These are phyloP conservation scores for Fusarium piperis DNA, from an alignment of 2,329 filamentous ascomycete species.

Conservation along the genomic window DNA sequence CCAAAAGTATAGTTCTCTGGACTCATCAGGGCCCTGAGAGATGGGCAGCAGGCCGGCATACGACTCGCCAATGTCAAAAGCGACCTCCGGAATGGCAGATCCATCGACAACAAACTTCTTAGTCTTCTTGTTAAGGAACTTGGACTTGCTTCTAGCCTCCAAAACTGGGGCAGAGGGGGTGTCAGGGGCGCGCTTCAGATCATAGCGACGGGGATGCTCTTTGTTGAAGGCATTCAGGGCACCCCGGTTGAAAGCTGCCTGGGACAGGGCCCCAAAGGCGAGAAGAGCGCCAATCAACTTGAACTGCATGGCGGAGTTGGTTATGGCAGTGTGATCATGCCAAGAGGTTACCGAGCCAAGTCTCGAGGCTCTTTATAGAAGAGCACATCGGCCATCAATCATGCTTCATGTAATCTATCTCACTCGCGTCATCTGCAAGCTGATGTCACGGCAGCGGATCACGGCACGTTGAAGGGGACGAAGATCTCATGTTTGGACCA, in stretches of 20 bases:
- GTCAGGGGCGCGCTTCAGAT: conserved; percentile 18
- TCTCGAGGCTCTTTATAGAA: conserved; percentile 10
- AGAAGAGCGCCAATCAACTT: conserved; percentile 30
- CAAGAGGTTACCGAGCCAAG: background rate
- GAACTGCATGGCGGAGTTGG: conserved; percentile 28
- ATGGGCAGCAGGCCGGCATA: conserved; percentile 73
- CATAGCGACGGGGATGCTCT: conserved; percentile 6
- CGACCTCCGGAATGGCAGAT: conserved; percentile 71
- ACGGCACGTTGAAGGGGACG: conserved; percentile 11
- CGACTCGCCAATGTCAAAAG: conserved; percentile 74
- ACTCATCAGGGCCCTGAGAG: conserved; percentile 57
- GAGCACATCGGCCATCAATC: background rate
- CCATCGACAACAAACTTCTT: conserved; percentile 70
- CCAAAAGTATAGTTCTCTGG: conserved; percentile 70
- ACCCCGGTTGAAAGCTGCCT: conserved; percentile 37
- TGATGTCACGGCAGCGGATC: conserved; percentile 23
- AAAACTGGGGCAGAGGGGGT: conserved; percentile 2
- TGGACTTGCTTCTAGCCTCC: conserved; percentile 22
- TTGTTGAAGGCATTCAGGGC: conserved; percentile 34
- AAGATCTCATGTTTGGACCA: conserved; percentile 1
- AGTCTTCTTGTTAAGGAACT: conserved; percentile 34
- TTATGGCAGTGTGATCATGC: background rate
- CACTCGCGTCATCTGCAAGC: conserved; percentile 2
- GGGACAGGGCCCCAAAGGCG: conserved; percentile 35
- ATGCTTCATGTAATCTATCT: background rate